phyloP scores from a whole-genome alignment of 768 basidiomycete genomes.

The Termitomyces sp. region DNA sequence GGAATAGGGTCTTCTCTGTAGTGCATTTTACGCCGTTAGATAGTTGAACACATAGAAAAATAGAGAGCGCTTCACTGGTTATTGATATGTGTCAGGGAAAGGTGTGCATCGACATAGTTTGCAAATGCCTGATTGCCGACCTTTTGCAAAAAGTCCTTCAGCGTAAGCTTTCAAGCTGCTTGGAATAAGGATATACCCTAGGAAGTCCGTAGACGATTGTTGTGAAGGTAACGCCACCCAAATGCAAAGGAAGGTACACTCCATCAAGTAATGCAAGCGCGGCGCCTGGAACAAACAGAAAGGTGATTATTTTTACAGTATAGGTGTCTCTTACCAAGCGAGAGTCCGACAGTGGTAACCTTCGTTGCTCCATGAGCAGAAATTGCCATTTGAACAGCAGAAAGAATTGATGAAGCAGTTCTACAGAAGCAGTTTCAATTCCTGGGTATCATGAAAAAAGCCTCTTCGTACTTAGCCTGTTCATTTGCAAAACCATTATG shows the following conservation, averaged over 20 bases:
- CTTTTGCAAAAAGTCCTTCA: slow-evolving; percentile 17
- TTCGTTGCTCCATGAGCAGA: slow-evolving; percentile 18
- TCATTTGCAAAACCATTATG: slow-evolving; percentile 25
- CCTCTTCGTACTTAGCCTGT: slow-evolving; percentile 13
- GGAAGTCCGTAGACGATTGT: slow-evolving; percentile 22
- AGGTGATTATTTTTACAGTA: neutral
- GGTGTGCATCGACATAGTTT: slow-evolving; percentile 45
- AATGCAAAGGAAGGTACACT: slow-evolving; percentile 38
- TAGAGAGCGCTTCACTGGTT: slow-evolving; percentile 30
- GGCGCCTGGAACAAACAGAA: slow-evolving; percentile 28
- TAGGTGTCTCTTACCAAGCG: slow-evolving; percentile 26
- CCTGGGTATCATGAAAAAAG: too few species aligned
- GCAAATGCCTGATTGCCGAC: slow-evolving; percentile 57
- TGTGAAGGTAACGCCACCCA: slow-evolving; percentile 20
- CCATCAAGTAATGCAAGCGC: slow-evolving; percentile 39
- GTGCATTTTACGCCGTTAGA: neutral
- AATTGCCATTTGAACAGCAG: slow-evolving; percentile 27
- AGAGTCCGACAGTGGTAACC: slow-evolving; percentile 35
- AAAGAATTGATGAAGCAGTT: slow-evolving; percentile 25
- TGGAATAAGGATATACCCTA: slow-evolving; percentile 13
- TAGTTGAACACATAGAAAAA: neutral
- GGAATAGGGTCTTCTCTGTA: slow-evolving; percentile 30
- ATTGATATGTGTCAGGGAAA: slow-evolving; percentile 45
- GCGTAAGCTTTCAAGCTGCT: neutral
- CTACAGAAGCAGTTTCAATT: slow-evolving; percentile 14